These are phyloP conservation scores for Talinum fruticosum DNA, from an alignment of 148 eudicot genomes.

Conservation along the genomic window DNA sequence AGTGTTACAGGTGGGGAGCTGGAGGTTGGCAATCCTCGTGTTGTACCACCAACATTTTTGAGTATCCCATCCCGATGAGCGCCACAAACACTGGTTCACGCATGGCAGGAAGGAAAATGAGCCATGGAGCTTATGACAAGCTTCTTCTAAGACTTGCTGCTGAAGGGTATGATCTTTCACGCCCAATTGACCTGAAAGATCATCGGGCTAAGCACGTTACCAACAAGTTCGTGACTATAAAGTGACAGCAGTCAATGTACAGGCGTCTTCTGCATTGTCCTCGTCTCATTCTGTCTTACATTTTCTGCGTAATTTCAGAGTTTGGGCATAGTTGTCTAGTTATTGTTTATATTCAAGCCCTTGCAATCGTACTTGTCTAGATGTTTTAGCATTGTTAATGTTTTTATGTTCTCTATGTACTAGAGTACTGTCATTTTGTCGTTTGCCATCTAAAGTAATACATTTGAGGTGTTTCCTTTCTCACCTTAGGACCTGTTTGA, in stretches of 20 bases:
- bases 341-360: constrained; percentile 21
- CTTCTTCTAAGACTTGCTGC: constrained; percentile 49
- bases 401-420: background rate
- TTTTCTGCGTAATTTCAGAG: constrained; percentile 3
- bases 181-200: constrained; percentile 57
- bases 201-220: constrained; percentile 75
- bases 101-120: constrained; percentile 62
- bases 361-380: constrained; percentile 11
- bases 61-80: constrained; percentile 61
- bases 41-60: constrained; percentile 52
- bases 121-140: constrained; percentile 53
- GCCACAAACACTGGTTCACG: constrained; percentile 48
- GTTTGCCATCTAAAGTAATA: too few relatives aligned
- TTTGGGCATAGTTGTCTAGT: constrained; percentile 15
- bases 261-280: background rate
- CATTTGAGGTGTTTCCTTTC: too few relatives aligned
- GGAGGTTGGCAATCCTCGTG: constrained; percentile 75
- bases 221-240: constrained; percentile 58
- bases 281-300: background rate
- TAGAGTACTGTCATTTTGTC: too few relatives aligned
- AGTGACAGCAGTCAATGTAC: constrained; percentile 26
- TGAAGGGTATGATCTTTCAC: constrained; percentile 55
- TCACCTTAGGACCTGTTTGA: too few relatives aligned
- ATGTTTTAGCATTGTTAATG: constrained; percentile 2
- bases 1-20: constrained; percentile 52